Conservation (phyloP, 2,329 filamentous ascomycete genomes). For the Diaporthe citri region DNA sequence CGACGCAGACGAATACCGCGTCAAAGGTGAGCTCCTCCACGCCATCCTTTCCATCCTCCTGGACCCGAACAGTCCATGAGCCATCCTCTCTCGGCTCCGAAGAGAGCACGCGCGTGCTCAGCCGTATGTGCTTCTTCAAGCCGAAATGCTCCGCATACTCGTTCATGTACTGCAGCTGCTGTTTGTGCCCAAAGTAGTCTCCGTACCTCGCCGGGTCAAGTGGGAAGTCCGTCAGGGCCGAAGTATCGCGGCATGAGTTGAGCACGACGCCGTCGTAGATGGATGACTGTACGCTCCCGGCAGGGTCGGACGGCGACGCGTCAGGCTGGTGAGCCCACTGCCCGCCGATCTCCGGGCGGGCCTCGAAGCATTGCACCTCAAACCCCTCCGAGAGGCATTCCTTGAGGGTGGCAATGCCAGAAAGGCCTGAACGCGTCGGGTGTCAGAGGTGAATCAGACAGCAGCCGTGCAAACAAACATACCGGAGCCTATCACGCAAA, state of each 20-base stretch:
- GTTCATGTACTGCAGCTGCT: conserved; percentile 51
- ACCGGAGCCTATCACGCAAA: conserved; percentile 37
- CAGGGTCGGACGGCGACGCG: conserved; percentile 42
- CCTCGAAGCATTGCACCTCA: conserved; percentile 52
- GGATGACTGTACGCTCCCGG: conserved; percentile 43
- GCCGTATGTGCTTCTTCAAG: conserved; percentile 50
- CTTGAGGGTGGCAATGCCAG: conserved; percentile 53
- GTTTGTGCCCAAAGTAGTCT: conserved; percentile 52
- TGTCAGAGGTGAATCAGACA: neutral
- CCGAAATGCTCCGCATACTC: conserved; percentile 54
- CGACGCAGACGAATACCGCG: conserved; percentile 53
- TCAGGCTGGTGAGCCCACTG: conserved; percentile 54
- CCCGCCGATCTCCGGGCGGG: conserved; percentile 51
- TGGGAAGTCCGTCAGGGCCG: conserved; percentile 55
- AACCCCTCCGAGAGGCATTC: conserved; percentile 54
- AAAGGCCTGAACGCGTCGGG: conserved; percentile 45
- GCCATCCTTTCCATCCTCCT: conserved; percentile 37
- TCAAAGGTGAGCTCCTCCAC: conserved; percentile 47
- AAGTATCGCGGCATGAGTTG: conserved; percentile 54
- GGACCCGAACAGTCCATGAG: conserved; percentile 49
- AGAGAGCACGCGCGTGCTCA: conserved; percentile 49
- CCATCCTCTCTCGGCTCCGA: conserved; percentile 46
- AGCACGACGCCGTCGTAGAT: conserved; percentile 53
- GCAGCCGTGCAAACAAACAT: neutral
- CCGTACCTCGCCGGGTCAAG: conserved; percentile 53